phyloP scores from a whole-genome alignment of 2,329 filamentous ascomycete species.

The Ceratocystis alfenasii region DNA sequence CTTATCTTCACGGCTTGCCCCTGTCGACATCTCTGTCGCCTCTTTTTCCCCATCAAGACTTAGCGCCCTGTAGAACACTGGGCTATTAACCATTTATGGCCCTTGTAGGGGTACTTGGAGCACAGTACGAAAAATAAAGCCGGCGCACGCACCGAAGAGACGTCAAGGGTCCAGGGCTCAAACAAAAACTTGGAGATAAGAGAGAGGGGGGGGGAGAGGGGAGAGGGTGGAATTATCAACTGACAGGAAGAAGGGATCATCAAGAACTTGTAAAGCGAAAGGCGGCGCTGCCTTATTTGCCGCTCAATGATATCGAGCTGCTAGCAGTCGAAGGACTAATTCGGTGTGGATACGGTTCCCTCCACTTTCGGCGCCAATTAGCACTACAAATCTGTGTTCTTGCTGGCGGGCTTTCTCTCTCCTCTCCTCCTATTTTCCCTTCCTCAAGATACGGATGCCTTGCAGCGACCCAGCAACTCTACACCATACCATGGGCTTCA shows the following conservation, averaged over 20 bases:
- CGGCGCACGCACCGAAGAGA: conserved; percentile 8
- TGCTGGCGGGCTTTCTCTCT: not conserved
- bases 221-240: conserved; percentile 6
- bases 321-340: not conserved
- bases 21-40: conserved; percentile 6
- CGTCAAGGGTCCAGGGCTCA: not conserved
- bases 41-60: not conserved
- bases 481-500: conserved; percentile 12
- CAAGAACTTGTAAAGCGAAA: not conserved
- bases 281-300: not conserved
- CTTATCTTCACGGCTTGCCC: conserved; percentile 3
- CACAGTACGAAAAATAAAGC: conserved; percentile 7
- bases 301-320: not conserved
- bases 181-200: conserved; percentile 3
- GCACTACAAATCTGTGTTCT: not conserved
- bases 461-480: not conserved
- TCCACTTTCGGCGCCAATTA: not conserved
- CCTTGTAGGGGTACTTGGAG: not conserved
- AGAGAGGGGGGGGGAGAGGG: not conserved
- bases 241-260: not conserved
- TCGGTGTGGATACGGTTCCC: not conserved
- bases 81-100: not conserved
- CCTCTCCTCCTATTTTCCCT: not conserved
- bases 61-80: not conserved
- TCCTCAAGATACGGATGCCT: no score